Conservation (phyloP, 176 grass and related monocot species). For the Musa troglodytarum region DNA sequence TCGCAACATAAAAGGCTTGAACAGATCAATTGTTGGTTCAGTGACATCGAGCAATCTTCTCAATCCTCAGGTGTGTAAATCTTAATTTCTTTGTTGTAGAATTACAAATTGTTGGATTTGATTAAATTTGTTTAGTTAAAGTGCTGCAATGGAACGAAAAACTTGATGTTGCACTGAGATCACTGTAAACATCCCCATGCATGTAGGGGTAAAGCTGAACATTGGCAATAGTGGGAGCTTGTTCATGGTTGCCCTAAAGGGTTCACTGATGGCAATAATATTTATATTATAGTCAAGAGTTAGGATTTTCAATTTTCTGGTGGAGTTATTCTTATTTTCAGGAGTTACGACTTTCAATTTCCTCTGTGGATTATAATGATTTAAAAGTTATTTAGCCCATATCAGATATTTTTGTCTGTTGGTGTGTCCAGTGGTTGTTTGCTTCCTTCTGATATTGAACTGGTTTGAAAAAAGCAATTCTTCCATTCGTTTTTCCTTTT, state of each 20-base stretch:
- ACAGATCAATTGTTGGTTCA: slow-evolving; percentile 88
- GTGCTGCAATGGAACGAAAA: not conserved
- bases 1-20: slow-evolving; percentile 87
- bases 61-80: slow-evolving; percentile 74
- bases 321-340: not conserved
- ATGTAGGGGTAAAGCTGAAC: too few species aligned
- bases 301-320: not conserved
- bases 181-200: too few species aligned
- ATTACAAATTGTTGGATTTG: not conserved
- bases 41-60: slow-evolving; percentile 94
- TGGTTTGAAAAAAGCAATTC: too few species aligned
- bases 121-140: not conserved
- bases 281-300: not conserved
- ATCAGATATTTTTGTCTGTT: too few species aligned
- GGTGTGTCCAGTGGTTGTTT: too few species aligned
- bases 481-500: too few species aligned
- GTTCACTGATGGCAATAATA: not conserved
- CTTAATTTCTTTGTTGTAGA: not conserved
- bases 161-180: too few species aligned
- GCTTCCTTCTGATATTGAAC: too few species aligned
- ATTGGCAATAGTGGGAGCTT: too few species aligned
- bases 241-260: not conserved
- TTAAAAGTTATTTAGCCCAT: too few species aligned
- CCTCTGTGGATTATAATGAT: too few species aligned
- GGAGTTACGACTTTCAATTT: too few species aligned